phyloP scores from a whole-genome alignment of 345 rosid species.

The Bruguiera sexangula region DNA sequence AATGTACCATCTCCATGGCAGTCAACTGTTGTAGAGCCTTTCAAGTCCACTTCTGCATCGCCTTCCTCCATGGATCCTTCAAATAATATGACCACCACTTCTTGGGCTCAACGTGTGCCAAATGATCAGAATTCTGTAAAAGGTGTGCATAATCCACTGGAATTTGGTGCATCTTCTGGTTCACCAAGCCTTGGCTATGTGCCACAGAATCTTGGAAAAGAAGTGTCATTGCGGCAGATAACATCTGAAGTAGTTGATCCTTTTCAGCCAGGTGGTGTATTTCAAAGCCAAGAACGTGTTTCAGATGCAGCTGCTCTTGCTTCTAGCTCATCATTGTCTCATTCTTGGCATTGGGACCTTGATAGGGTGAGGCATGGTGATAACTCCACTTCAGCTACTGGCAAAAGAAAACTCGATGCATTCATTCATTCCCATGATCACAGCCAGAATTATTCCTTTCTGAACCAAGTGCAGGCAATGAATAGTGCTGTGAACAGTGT shows the following conservation, averaged over 20 bases:
- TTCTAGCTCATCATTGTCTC: constrained; percentile 14
- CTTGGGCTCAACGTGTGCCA: not conserved
- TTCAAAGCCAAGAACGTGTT: constrained; percentile 21
- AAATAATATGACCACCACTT: constrained; percentile 16
- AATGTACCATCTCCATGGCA: constrained; percentile 28
- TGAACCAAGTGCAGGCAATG: constrained; percentile 36
- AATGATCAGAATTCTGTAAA: constrained; percentile 14
- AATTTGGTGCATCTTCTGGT: constrained; percentile 9
- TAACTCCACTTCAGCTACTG: constrained; percentile 15
- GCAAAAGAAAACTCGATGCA: constrained; percentile 21
- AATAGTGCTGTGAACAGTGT: constrained; percentile 17
- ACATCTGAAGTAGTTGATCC: constrained; percentile 18
- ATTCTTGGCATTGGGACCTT: constrained; percentile 24
- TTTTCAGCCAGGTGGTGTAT: constrained; percentile 14
- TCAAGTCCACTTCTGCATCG: constrained; percentile 3
- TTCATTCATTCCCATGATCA: constrained; percentile 16
- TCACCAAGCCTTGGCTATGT: constrained; percentile 8
- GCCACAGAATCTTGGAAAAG: constrained; percentile 19
- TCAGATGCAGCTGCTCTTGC: constrained; percentile 17
- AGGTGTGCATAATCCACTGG: constrained; percentile 23
- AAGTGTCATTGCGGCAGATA: constrained; percentile 17
- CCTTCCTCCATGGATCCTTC: constrained; percentile 19
- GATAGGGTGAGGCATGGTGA: constrained; percentile 18
- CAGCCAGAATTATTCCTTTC: constrained; percentile 23
- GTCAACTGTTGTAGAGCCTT: constrained; percentile 20